These are phyloP conservation scores for Colletotrichum tamarilloi DNA, from an alignment of 2,329 filamentous ascomycete genomes.

Conservation along the genomic window DNA sequence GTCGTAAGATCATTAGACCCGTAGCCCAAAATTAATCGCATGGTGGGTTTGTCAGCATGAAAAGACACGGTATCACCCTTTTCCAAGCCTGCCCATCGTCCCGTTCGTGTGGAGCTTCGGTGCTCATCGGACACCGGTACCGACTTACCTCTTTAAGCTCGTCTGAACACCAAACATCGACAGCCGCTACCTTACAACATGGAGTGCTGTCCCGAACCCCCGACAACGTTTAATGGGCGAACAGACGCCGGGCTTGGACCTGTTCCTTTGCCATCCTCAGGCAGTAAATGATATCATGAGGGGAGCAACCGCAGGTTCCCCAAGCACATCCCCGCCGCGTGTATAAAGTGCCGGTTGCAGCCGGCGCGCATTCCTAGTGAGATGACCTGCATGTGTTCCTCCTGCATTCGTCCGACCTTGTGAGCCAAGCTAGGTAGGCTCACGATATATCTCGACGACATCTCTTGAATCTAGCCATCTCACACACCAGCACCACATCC, in stretches of 20 bases:
- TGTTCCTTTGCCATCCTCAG: neutral
- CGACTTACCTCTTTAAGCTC: neutral
- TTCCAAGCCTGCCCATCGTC: no score
- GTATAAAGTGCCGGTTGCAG: neutral
- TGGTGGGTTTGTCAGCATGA: neutral
- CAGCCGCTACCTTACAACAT: neutral
- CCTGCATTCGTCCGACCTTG: neutral
- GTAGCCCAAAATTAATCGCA: neutral
- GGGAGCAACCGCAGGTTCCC: constrained; percentile 5
- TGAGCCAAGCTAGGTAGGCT: neutral
- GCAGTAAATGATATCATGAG: neutral
- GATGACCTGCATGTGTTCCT: neutral
- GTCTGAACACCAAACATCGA: neutral
- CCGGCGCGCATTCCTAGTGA: neutral
- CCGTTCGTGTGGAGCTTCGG: neutral
- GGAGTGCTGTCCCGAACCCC: neutral
- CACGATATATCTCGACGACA: neutral
- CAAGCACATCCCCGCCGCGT: neutral
- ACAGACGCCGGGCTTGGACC: neutral
- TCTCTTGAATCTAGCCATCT: neutral
- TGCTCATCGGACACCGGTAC: neutral
- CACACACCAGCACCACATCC: neutral
- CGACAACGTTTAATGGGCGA: neutral
- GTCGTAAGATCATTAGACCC: neutral
- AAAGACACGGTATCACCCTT: neutral